Conservation (phyloP, 1,284 basidiomycete species). For the Porogramme epimiltina region DNA sequence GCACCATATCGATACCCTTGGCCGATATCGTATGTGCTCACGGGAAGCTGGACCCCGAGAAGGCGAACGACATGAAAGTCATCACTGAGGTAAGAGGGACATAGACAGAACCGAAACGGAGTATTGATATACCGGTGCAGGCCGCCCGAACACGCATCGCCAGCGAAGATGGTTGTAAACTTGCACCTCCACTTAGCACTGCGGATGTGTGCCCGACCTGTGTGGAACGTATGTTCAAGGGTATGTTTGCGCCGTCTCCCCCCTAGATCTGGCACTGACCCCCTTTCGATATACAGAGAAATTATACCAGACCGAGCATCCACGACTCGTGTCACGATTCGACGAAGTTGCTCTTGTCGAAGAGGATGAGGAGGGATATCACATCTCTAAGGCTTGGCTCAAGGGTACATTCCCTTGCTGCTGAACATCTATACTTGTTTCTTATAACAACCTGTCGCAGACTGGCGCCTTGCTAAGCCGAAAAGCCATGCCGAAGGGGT, state of each 20-base stretch:
- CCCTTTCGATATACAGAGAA: conserved; percentile 53
- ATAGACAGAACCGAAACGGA: background rate
- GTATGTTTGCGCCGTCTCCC: conserved; percentile 37
- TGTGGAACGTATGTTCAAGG: conserved; percentile 57
- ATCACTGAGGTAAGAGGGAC: conserved; percentile 47
- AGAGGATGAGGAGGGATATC: conserved; percentile 52
- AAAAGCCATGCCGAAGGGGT: conserved; percentile 65
- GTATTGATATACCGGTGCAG: conserved; percentile 33
- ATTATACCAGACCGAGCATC: conserved; percentile 68
- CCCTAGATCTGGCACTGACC: background rate
- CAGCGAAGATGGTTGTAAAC: conserved; percentile 45
- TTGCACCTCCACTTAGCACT: conserved; percentile 47
- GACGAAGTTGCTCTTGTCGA: conserved; percentile 49
- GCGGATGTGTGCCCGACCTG: conserved; percentile 65
- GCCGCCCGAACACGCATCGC: conserved; percentile 49
- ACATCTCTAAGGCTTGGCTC: conserved; percentile 79
- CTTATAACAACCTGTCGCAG: conserved; percentile 37
- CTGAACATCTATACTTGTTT: background rate
- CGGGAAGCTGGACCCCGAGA: conserved; percentile 55
- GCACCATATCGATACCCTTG: conserved; percentile 18
- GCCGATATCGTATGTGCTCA: conserved; percentile 62
- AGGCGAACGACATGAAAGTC: conserved; percentile 65
- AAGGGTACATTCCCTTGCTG: conserved; percentile 50
- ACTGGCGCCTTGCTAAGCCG: conserved; percentile 71
- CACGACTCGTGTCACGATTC: conserved; percentile 55